Conservation (phyloP, 768 basidiomycete species). For the Daedaleopsis sinensis region DNA sequence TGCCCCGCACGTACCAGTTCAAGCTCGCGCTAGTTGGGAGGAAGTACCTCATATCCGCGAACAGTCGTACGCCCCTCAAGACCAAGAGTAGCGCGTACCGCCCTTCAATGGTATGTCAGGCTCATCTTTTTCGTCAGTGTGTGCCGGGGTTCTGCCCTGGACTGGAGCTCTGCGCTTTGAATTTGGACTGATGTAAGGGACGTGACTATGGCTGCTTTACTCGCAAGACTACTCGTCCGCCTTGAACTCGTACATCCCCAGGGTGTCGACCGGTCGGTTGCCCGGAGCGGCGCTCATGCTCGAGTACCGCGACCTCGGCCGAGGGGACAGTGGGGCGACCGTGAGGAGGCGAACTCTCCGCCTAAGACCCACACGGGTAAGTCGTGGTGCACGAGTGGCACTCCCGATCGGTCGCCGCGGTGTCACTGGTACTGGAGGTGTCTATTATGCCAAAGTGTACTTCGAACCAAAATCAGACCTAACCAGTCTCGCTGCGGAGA, state of each 20-base stretch:
- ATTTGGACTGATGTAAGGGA: too few species aligned
- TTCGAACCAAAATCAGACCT: too few species aligned
- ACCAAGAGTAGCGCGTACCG: slow-evolving; percentile 11
- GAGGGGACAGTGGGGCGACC: slow-evolving; percentile 9
- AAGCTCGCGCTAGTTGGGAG: slow-evolving; percentile 17
- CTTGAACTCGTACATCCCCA: slow-evolving; percentile 9
- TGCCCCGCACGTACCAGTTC: slow-evolving; percentile 20
- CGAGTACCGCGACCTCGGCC: slow-evolving; percentile 18
- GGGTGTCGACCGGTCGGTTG: slow-evolving; percentile 7
- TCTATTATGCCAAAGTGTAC: too few species aligned
- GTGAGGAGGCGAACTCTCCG: neutral
- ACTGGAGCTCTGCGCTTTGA: neutral
- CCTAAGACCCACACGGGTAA: neutral
- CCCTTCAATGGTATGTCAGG: slow-evolving; percentile 10
- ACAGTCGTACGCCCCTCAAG: too few species aligned
- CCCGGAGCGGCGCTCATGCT: slow-evolving; percentile 21
- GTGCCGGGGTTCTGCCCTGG: neutral
- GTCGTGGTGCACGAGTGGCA: neutral
- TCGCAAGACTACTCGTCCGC: slow-evolving; percentile 10
- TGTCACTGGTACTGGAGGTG: neutral
- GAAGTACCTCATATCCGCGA: slow-evolving; percentile 14
- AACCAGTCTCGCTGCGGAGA: too few species aligned
- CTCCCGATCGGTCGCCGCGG: neutral
- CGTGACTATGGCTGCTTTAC: neutral
- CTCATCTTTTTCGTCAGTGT: neutral